Percentiles rank a stretch among this genome's conserved stretches.
These are phyloP conservation scores for Porphyrellus cyaneotinctus DNA, from an alignment of 768 basidiomycete species.

Conservation along the genomic window DNA sequence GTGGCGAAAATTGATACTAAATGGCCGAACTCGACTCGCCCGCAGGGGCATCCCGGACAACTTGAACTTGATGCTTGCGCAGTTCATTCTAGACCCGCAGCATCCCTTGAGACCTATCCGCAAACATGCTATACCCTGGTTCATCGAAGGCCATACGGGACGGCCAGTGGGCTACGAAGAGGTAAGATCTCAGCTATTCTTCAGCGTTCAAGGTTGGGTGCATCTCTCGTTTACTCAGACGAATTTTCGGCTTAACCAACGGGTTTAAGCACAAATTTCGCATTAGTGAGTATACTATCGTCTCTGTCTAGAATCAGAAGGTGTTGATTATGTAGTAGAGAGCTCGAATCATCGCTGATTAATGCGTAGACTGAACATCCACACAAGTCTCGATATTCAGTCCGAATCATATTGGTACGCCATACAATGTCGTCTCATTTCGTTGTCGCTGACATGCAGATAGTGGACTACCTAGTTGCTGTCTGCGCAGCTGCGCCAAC, in stretches of 20 bases:
- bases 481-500: slow-evolving; percentile 60
- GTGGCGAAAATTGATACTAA: no score
- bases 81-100: slow-evolving; percentile 36
- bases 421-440: background rate
- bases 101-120: slow-evolving; percentile 14
- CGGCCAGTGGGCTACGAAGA: background rate
- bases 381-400: slow-evolving; percentile 57
- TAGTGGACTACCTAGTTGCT: slow-evolving; percentile 54
- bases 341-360: background rate
- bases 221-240: slow-evolving; percentile 1
- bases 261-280: slow-evolving; percentile 32
- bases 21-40: slow-evolving; percentile 18
- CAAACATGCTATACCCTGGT: slow-evolving; percentile 30
- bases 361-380: slow-evolving; percentile 5
- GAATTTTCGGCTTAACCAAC: slow-evolving; percentile 38
- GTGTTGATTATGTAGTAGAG: slow-evolving; percentile 37
- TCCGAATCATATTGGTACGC: slow-evolving; percentile 61
- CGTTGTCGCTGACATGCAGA: background rate
- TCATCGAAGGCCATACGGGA: slow-evolving; percentile 35
- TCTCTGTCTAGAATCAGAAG: slow-evolving; percentile 31
- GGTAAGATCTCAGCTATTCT: background rate
- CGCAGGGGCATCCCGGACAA: slow-evolving; percentile 35
- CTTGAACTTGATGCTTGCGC: slow-evolving; percentile 34
- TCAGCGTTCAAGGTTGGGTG: background rate
- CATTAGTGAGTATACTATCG: slow-evolving; percentile 27